A percentile compares a stretch with the other conserved stretches of the same genome.
Conservation (phyloP, 140 eudicot genomes). For the Flaveria floridana region DNA sequence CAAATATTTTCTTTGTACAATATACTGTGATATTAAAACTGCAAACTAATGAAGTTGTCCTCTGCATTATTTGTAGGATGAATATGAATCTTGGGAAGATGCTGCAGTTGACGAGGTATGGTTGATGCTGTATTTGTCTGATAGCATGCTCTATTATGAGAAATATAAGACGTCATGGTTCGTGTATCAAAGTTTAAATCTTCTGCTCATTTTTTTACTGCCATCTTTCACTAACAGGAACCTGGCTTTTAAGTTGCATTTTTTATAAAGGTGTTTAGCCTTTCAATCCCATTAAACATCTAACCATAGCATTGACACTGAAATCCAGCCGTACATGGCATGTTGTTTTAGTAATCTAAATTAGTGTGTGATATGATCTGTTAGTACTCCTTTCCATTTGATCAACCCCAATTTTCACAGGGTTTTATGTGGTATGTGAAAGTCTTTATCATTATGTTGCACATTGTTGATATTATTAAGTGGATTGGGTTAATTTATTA, state of each 20-base stretch:
- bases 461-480: not conserved
- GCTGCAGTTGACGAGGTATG: slow-evolving; percentile 57
- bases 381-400: slow-evolving; percentile 2
- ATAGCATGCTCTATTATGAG: slow-evolving; percentile 23
- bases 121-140: slow-evolving; percentile 21
- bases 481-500: not conserved
- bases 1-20: slow-evolving; percentile 8
- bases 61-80: slow-evolving; percentile 62
- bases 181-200: not conserved
- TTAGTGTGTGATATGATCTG: not conserved
- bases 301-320: not conserved
- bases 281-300: not conserved
- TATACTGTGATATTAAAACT: slow-evolving; percentile 2
- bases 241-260: not conserved
- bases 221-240: slow-evolving; percentile 8
- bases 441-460: slow-evolving; percentile 12
- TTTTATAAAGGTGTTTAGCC: not conserved
- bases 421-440: slow-evolving; percentile 7
- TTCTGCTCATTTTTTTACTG: slow-evolving; percentile 1
- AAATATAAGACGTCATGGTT: slow-evolving; percentile 7
- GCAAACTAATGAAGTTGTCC: slow-evolving; percentile 25
- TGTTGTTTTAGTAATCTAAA: not conserved
- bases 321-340: not conserved
- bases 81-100: slow-evolving; percentile 83
- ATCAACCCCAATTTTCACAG: not conserved